These are phyloP conservation scores for Penicillium vulpinum DNA, from an alignment of 2,329 filamentous ascomycete genomes.

Conservation along the genomic window DNA sequence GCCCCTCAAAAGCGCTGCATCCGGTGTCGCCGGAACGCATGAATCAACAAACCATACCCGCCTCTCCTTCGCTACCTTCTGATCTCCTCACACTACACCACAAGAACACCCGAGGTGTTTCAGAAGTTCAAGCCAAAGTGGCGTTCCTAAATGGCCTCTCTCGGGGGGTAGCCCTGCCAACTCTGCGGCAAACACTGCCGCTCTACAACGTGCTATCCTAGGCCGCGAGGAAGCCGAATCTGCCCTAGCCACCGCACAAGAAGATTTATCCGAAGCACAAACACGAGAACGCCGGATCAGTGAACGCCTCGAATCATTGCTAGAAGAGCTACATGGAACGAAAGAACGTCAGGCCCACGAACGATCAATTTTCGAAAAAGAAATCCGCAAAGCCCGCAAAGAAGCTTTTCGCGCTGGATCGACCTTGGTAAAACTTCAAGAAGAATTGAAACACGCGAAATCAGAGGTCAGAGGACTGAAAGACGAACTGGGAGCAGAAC, in stretches of 20 bases:
- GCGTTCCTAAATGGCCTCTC: constrained; percentile 51
- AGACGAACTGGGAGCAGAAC: constrained; percentile 53
- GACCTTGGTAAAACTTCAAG: constrained; percentile 55
- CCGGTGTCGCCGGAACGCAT: constrained; percentile 51
- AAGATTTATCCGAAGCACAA: constrained; percentile 44
- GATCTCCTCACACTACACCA: constrained; percentile 39
- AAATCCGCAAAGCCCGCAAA: constrained; percentile 56
- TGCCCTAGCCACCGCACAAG: constrained; percentile 34
- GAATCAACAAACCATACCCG: constrained; percentile 48
- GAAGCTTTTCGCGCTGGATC: constrained; percentile 60
- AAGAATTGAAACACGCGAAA: constrained; percentile 48
- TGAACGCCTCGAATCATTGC: constrained; percentile 45
- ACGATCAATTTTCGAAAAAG: constrained; percentile 56
- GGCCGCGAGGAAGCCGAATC: constrained; percentile 50
- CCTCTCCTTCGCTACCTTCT: constrained; percentile 41
- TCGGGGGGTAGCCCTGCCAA: constrained; percentile 35
- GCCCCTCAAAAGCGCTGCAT: constrained; percentile 41
- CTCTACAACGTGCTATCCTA: constrained; percentile 46
- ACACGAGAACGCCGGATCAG: constrained; percentile 47
- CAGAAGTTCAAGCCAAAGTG: constrained; percentile 51
- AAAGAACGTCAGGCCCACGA: constrained; percentile 54
- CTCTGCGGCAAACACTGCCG: constrained; percentile 44
- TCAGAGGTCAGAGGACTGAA: constrained; percentile 52
- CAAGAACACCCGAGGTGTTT: constrained; percentile 38
- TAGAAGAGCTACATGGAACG: constrained; percentile 54